Evolutionary conservation across 371 early-diverging fungal genomes (phyloP).

Genomic region (Mucor lusitanicus): DNA sequence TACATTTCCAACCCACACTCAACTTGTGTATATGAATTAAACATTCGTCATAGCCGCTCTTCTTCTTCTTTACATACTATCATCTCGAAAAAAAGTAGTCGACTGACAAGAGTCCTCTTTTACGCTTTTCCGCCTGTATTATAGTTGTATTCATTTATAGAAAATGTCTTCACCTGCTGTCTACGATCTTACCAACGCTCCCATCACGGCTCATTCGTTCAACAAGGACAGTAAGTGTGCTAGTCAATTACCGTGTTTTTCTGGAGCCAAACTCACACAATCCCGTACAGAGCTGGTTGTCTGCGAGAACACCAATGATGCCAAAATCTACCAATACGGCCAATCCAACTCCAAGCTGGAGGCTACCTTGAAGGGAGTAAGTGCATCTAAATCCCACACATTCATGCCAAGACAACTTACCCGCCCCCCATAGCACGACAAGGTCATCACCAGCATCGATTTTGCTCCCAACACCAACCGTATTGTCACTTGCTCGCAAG

Average conservation of each 20-base stretch:
- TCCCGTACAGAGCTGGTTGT: constrained; percentile 82
- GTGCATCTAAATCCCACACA: background rate
- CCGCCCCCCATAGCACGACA: constrained; percentile 76
- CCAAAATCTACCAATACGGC: constrained; percentile 80
- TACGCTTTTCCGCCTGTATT: background rate
- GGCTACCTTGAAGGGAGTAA: constrained; percentile 77
- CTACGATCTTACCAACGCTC: constrained; percentile 66
- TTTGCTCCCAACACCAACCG: constrained; percentile 96
- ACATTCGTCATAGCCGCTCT: background rate
- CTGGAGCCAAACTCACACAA: background rate
- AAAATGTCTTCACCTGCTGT: constrained; percentile 59
- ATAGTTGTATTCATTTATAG: background rate
- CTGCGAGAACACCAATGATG: constrained; percentile 88
- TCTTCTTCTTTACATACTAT: background rate
- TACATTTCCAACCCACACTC: background rate
- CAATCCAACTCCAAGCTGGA: constrained; percentile 63
- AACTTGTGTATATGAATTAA: background rate
- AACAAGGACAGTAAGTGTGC: constrained; percentile 80
- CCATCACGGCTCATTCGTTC: constrained; percentile 92
- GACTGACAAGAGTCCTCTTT: constrained; percentile 57
- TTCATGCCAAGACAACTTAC: background rate
- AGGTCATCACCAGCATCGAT: constrained; percentile 93
- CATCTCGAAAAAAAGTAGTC: constrained; percentile 23
- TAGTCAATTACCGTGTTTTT: background rate
- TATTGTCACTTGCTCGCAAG: constrained; percentile 96